Percentiles rank a stretch among this genome's conserved stretches.
Conservation (phyloP, 2,329 filamentous ascomycete species). For the Arthrobotrys sphaeroides region DNA sequence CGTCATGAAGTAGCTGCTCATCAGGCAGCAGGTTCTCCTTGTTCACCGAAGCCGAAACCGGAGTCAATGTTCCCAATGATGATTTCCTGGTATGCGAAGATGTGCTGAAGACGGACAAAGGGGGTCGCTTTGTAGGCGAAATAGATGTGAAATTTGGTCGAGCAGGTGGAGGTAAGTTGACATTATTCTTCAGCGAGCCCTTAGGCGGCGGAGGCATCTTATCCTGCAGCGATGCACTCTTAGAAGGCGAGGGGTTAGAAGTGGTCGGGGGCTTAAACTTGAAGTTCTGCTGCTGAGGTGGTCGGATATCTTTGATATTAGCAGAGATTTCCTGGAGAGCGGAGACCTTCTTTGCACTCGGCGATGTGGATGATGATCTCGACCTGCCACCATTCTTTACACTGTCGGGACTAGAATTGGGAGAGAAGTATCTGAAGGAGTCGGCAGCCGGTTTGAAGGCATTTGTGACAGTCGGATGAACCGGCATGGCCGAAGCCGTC, state of each 20-base stretch:
- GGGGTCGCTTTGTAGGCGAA: constrained; percentile 48
- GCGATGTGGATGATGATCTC: constrained; percentile 50
- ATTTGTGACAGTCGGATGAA: constrained; percentile 52
- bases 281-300: constrained; percentile 53
- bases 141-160: constrained; percentile 46
- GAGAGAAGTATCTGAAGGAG: constrained; percentile 53
- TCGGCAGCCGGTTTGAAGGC: constrained; percentile 51
- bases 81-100: constrained; percentile 47
- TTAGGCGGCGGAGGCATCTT: constrained; percentile 52
- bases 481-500: constrained; percentile 48
- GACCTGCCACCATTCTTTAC: constrained; percentile 49
- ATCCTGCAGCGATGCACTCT: constrained; percentile 45
- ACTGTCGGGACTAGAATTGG: constrained; percentile 44
- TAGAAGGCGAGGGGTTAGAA: constrained; percentile 50
- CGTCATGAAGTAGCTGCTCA: constrained; percentile 50
- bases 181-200: constrained; percentile 43
- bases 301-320: constrained; percentile 51
- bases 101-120: constrained; percentile 48
- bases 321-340: constrained; percentile 50
- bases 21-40: constrained; percentile 52
- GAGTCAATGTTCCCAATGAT: constrained; percentile 39
- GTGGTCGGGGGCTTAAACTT: constrained; percentile 53
- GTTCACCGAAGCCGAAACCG: constrained; percentile 47
- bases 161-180: constrained; percentile 44
- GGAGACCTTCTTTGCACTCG: constrained; percentile 46